Conservation (phyloP, 2,329 filamentous ascomycete species). For the Scedosporium aurantiacum region DNA sequence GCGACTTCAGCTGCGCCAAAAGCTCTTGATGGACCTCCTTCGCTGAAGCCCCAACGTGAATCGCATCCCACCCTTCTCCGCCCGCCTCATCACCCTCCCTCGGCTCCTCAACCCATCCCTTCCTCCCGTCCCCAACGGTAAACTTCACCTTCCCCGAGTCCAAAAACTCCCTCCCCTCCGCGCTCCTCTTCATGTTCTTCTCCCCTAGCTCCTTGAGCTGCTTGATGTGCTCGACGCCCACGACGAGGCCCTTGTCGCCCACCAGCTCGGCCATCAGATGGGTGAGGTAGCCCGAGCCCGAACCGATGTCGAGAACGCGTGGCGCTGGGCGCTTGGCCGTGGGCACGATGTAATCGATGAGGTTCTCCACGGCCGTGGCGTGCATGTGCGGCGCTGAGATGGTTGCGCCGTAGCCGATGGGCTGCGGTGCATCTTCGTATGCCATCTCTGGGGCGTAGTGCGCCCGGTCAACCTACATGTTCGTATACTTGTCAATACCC, state of each 20-base stretch:
- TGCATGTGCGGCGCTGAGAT: constrained; percentile 54
- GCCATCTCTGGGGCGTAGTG: constrained; percentile 64
- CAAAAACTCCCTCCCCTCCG: constrained; percentile 48
- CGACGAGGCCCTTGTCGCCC: constrained; percentile 39
- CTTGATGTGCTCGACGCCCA: constrained; percentile 66
- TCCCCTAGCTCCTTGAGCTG: constrained; percentile 52
- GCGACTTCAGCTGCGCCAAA: constrained; percentile 64
- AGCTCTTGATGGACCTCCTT: constrained; percentile 59
- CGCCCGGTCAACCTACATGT: constrained; percentile 67
- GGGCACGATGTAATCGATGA: constrained; percentile 33
- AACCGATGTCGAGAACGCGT: constrained; percentile 62
- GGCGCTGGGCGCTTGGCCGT: constrained; percentile 22
- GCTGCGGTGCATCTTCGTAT: constrained; percentile 52
- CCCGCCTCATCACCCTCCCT: constrained; percentile 34
- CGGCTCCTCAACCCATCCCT: constrained; percentile 44
- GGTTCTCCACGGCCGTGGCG: constrained; percentile 38
- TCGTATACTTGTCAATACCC: background rate
- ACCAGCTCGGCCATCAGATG: constrained; percentile 77
- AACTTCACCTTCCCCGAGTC: constrained; percentile 57
- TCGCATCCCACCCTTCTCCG: constrained; percentile 67
- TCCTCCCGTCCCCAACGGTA: constrained; percentile 62
- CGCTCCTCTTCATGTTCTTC: constrained; percentile 54
- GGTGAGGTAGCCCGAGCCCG: constrained; percentile 73
- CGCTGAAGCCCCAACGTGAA: constrained; percentile 88
- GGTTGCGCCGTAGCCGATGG: constrained; percentile 44